A percentile compares a stretch with the other conserved stretches of the same genome.
phyloP scores from a whole-genome alignment of 2,329 filamentous ascomycete species.

The Cladophialophora immunda region DNA sequence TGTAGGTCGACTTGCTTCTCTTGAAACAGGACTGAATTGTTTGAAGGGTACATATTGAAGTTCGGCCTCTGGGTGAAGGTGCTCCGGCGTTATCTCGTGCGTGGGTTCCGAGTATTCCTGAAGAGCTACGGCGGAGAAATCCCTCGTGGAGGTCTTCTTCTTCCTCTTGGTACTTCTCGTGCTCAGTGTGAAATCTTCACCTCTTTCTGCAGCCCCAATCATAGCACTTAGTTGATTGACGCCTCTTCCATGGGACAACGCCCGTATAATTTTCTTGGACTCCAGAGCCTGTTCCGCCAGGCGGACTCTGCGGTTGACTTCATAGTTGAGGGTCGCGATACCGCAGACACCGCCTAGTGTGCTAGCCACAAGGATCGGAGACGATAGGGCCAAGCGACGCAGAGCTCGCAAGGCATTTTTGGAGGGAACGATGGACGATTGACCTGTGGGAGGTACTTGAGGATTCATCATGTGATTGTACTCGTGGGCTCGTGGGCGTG shows the following conservation, averaged over 20 bases:
- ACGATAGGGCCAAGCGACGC: slow-evolving; percentile 48
- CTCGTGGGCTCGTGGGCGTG: background rate
- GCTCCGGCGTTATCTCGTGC: background rate
- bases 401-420: slow-evolving; percentile 55
- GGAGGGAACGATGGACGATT: slow-evolving; percentile 47
- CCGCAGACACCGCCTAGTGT: slow-evolving; percentile 51
- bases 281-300: slow-evolving; percentile 54
- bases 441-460: slow-evolving; percentile 5
- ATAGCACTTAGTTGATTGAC: slow-evolving; percentile 50
- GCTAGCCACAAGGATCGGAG: slow-evolving; percentile 43
- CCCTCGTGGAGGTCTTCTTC: slow-evolving; percentile 21
- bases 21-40: background rate
- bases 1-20: background rate
- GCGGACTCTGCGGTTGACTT: slow-evolving; percentile 51
- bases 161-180: slow-evolving; percentile 45
- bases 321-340: slow-evolving; percentile 52
- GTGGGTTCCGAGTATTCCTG: slow-evolving; percentile 10
- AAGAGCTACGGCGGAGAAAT: slow-evolving; percentile 25
- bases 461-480: slow-evolving; percentile 23
- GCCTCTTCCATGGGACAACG: slow-evolving; percentile 41
- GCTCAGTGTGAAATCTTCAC: slow-evolving; percentile 52
- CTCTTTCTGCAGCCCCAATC: slow-evolving; percentile 55
- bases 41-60: background rate
- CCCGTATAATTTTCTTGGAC: slow-evolving; percentile 54
- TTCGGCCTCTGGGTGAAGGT: background rate